These are phyloP conservation scores for Ceratocystis diversiconidia DNA, from an alignment of 2,329 filamentous ascomycete genomes.

Conservation along the genomic window DNA sequence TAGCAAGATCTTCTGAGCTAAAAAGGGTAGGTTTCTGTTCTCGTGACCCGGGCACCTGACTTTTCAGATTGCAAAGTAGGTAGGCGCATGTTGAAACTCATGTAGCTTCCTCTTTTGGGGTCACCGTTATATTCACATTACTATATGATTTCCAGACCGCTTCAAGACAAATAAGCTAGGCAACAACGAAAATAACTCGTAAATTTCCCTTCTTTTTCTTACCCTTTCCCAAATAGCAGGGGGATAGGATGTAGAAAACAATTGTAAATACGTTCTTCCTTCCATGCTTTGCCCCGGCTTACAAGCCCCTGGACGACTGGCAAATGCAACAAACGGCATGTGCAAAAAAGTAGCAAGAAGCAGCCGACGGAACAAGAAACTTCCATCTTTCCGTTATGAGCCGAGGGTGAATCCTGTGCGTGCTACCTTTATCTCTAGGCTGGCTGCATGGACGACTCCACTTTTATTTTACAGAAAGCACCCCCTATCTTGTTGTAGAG, in stretches of 20 bases:
- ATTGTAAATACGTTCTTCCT: neutral
- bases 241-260: neutral
- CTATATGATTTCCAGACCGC: neutral
- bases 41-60: slow-evolving; percentile 7
- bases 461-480: neutral
- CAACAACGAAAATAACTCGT: neutral
- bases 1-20: neutral
- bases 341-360: neutral
- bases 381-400: slow-evolving; percentile 7
- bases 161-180: neutral
- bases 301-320: neutral
- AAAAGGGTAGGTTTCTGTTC: neutral
- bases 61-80: neutral
- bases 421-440: neutral
- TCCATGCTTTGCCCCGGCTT: neutral
- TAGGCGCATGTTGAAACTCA: neutral
- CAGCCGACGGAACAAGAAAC: slow-evolving; percentile 7
- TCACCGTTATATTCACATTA: too few species aligned
- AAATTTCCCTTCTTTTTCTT: neutral
- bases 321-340: neutral
- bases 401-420: slow-evolving; percentile 2
- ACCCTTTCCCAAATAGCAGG: neutral
- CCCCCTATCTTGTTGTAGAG: neutral
- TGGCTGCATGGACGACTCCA: neutral
- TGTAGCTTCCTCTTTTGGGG: neutral